Conservation (phyloP, 1,139 yeast species). For the Sugiyamaella paludigena region DNA sequence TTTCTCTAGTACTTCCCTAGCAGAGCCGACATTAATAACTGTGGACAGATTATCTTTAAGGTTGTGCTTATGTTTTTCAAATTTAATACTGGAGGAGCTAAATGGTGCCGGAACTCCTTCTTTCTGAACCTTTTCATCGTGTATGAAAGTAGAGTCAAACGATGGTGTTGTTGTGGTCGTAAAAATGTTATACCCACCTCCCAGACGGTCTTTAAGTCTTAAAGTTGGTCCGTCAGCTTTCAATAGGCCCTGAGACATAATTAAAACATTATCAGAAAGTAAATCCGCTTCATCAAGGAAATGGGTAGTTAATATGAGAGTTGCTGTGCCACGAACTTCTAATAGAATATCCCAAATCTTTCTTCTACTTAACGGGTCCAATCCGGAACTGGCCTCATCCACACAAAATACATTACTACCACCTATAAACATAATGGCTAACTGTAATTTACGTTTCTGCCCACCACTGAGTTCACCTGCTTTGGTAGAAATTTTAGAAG, state of each 20-base stretch:
- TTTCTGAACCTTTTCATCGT: too few relatives aligned
- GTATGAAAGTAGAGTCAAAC: too few relatives aligned
- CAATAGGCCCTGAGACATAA: constrained; percentile 36
- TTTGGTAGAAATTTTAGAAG: constrained; percentile 25
- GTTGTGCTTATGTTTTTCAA: constrained; percentile 16
- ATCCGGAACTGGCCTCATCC: constrained; percentile 42
- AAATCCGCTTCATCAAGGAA: constrained; percentile 42
- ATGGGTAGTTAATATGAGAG: constrained; percentile 39
- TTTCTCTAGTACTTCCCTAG: constrained; percentile 27
- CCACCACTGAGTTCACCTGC: constrained; percentile 68
- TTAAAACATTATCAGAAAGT: constrained; percentile 38
- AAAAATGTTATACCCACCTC: constrained; percentile 33
- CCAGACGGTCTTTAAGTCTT: constrained; percentile 35
- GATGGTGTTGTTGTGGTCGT: neutral
- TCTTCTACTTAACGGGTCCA: constrained; percentile 40
- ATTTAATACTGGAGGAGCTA: neutral
- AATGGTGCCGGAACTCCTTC: neutral
- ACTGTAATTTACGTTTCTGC: constrained; percentile 84
- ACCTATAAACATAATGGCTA: constrained; percentile 52
- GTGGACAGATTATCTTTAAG: constrained; percentile 28
- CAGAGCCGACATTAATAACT: constrained; percentile 23
- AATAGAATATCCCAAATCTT: constrained; percentile 40
- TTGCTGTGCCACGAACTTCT: constrained; percentile 32
- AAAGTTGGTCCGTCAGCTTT: constrained; percentile 37
- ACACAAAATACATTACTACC: constrained; percentile 39